These are phyloP conservation scores for Phyllosticta capitalensis DNA, from an alignment of 2,329 filamentous ascomycete species.

Conservation along the genomic window DNA sequence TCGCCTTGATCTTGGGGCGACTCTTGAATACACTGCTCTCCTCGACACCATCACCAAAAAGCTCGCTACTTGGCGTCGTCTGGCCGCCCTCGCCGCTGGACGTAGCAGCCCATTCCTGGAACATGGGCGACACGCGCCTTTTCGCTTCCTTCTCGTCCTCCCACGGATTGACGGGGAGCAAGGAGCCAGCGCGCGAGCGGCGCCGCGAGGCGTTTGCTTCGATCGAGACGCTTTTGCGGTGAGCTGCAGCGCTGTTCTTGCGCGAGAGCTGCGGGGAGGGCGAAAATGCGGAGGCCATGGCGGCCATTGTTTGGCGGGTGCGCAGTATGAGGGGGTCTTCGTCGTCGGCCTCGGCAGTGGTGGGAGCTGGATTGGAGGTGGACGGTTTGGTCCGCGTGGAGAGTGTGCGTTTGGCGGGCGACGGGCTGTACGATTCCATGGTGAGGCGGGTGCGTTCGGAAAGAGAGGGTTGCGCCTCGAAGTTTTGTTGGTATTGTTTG, in stretches of 20 bases:
- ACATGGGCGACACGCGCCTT: conserved; percentile 23
- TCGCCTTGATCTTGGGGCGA: conserved; percentile 68
- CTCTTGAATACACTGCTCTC: conserved; percentile 72
- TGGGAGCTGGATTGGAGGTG: conserved; percentile 19
- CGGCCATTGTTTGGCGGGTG: conserved; percentile 71
- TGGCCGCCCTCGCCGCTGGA: not conserved
- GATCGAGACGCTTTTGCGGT: not conserved
- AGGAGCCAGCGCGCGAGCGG: not conserved
- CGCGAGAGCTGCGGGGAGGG: conserved; percentile 7
- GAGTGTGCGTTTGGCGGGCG: conserved; percentile 17
- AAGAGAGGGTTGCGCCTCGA: conserved; percentile 21
- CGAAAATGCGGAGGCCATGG: conserved; percentile 35
- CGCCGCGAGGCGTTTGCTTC: conserved; percentile 17
- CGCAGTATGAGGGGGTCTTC: conserved; percentile 54
- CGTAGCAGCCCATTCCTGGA: conserved; percentile 13
- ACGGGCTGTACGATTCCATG: conserved; percentile 27
- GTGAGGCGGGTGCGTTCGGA: conserved; percentile 40
- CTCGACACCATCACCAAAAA: conserved; percentile 21
- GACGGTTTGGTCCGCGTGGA: not conserved
- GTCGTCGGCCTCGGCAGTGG: conserved; percentile 22
- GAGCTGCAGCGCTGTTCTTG: not conserved
- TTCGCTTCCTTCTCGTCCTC: conserved; percentile 34
- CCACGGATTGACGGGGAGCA: conserved; percentile 48
- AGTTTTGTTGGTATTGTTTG: conserved; percentile 18
- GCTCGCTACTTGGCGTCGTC: conserved; percentile 4